Percentiles rank a stretch among this genome's conserved stretches.
These are phyloP conservation scores for Trichaptum fuscoviolaceum DNA, from an alignment of 768 basidiomycete genomes.

Conservation along the genomic window DNA sequence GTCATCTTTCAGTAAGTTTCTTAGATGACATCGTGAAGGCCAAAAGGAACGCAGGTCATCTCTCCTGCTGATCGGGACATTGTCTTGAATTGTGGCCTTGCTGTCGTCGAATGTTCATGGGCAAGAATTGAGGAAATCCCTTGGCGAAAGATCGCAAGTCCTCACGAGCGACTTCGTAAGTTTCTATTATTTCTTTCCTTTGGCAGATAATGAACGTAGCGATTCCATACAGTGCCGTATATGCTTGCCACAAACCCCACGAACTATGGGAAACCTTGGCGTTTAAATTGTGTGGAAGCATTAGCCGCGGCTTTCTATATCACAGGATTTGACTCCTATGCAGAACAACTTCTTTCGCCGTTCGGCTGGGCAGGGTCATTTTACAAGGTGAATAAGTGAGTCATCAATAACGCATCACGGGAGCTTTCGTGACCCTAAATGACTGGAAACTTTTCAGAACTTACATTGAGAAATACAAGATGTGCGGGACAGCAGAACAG, in stretches of 20 bases:
- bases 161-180: constrained; percentile 86
- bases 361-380: constrained; percentile 95
- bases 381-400: constrained; percentile 76
- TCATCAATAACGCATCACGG: constrained; percentile 6
- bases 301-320: constrained; percentile 95
- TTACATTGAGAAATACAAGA: constrained; percentile 71
- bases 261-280: constrained; percentile 98
- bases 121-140: constrained; percentile 93
- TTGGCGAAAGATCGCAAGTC: constrained; percentile 88
- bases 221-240: constrained; percentile 69
- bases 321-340: constrained; percentile 78
- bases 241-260: constrained; percentile 93
- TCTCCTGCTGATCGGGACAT: constrained; percentile 84
- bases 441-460: constrained; percentile 28
- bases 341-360: constrained; percentile 66
- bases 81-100: constrained; percentile 67
- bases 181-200: constrained; percentile 13
- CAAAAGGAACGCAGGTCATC: constrained; percentile 74
- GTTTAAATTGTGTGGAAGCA: constrained; percentile 91
- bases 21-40: constrained; percentile 39
- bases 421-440: not conserved
- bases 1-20: constrained; percentile 6
- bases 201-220: not conserved
- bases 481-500: constrained; percentile 58
- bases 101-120: constrained; percentile 99